A percentile compares a stretch with the other conserved stretches of the same genome.
Evolutionary conservation across 805 yeast genomes (phyloP).

Genomic region (Candida vaughaniae): DNA sequence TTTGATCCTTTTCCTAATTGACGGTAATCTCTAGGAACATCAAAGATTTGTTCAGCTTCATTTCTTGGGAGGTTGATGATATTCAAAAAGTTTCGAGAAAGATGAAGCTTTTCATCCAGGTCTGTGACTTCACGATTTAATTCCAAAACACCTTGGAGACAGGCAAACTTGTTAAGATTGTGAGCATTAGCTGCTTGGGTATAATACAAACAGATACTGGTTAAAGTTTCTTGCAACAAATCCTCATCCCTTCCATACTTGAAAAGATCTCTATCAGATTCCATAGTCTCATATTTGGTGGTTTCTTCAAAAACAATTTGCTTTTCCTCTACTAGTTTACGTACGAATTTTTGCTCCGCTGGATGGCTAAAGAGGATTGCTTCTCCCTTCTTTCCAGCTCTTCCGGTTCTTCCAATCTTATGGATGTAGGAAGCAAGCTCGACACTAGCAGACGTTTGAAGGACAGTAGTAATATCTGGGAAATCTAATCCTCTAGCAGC

Average conservation of each 20-base stretch:
- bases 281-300: slow-evolving; percentile 37
- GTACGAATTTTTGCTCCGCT: slow-evolving; percentile 56
- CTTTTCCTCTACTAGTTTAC: slow-evolving; percentile 45
- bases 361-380: slow-evolving; percentile 60
- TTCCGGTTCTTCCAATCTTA: slow-evolving; percentile 94
- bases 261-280: slow-evolving; percentile 26
- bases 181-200: slow-evolving; percentile 22
- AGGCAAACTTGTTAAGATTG: slow-evolving; percentile 12
- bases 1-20: slow-evolving; percentile 3
- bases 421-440: slow-evolving; percentile 83
- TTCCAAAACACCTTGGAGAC: slow-evolving; percentile 6
- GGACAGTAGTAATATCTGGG: slow-evolving; percentile 80
- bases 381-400: slow-evolving; percentile 81
- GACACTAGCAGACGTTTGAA: slow-evolving; percentile 77
- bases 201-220: slow-evolving; percentile 21
- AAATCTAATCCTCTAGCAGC: slow-evolving; percentile 97
- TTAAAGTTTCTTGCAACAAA: slow-evolving; percentile 8
- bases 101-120: slow-evolving; percentile 6
- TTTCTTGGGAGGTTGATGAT: slow-evolving; percentile 9
- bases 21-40: slow-evolving; percentile 10
- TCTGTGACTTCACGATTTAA: slow-evolving; percentile 6
- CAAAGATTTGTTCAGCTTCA: slow-evolving; percentile 11
- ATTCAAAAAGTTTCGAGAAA: slow-evolving; percentile 1
- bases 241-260: slow-evolving; percentile 12
- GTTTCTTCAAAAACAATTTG: slow-evolving; percentile 54